Percentiles rank a stretch among this genome's conserved stretches.
These are phyloP conservation scores for Astraeus odoratus DNA, from an alignment of 768 basidiomycete species.

Conservation along the genomic window DNA sequence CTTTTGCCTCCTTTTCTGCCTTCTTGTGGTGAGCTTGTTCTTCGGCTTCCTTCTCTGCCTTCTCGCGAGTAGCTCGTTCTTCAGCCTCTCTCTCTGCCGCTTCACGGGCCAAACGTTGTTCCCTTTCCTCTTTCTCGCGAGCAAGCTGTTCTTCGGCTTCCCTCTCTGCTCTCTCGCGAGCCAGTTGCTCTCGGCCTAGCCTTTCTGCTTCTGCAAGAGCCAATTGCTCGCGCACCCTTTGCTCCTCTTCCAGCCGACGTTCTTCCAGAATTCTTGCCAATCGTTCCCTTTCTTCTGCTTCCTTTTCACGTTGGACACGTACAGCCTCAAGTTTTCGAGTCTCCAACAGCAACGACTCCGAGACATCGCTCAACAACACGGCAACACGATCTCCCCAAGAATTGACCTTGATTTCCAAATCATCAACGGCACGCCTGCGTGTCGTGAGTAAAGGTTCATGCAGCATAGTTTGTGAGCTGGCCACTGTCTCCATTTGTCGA, in stretches of 20 bases:
- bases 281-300: constrained; percentile 17
- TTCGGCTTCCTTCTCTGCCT: background rate
- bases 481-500: constrained; percentile 45
- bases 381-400: constrained; percentile 39
- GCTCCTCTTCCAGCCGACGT: constrained; percentile 23
- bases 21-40: constrained; percentile 4
- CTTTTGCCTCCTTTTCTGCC: constrained; percentile 5
- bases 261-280: constrained; percentile 26
- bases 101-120: background rate
- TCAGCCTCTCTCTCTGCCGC: constrained; percentile 10
- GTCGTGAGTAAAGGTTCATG: constrained; percentile 43
- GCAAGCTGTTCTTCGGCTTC: background rate
- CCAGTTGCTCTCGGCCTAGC: constrained; percentile 7
- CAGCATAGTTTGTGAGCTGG: constrained; percentile 38
- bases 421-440: constrained; percentile 44
- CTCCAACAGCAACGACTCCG: constrained; percentile 35
- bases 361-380: constrained; percentile 27
- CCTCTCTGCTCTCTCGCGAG: constrained; percentile 23
- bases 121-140: background rate
- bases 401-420: constrained; percentile 41
- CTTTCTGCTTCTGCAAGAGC: constrained; percentile 25
- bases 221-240: constrained; percentile 24
- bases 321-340: constrained; percentile 36
- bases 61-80: background rate
- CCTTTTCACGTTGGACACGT: constrained; percentile 24